Base-by-base conservation (phyloP, 2,329 filamentous ascomycete species). In the Venturia nashicola region DNA sequence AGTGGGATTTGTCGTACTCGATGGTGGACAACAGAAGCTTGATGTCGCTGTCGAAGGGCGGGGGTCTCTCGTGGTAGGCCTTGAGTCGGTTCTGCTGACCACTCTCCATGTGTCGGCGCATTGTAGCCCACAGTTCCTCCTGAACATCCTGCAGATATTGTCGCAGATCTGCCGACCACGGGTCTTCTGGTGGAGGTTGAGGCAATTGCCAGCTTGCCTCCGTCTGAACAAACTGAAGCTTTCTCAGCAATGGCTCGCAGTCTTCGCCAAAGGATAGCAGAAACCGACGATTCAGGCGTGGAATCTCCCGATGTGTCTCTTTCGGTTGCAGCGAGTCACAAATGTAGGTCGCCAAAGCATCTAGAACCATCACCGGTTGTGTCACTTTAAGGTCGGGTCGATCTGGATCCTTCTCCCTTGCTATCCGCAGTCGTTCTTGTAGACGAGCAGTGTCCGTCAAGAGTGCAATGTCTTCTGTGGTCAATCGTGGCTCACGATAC, bases 231-330 rank as follows among this genome's bases (percentile, higher is more conserved):
- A 89, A 89, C 1, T 82, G 84, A 42, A 88, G 70, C 57, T 78
- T 80, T 64, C 80, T 75, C 20, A 89, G 74, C 36, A 89, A 71
- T 12, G 78, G 75, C 67, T 79, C 77, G 70, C 85, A 89, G 60
- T 86, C 83, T 51, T 80, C 75, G 11, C 84, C 86, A 71, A 88
- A 87, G 1, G 81, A 81, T 66, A 83, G 78, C 68, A 83, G 77
- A 67, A 87, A 89, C 64, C 82, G 82, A 70, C 86, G 85, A 69
- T 89, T 89, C 18, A 80, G 72, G 8, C 80, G 75, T 5, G 81
- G 80, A 68, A 89, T 85, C 55, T 77, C 73, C 67, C 80, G 79
- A 68, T 79, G 81, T 42, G 77, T 78, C 59, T 79, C 77, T n/a
- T 73, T 72, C 23, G 80, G 75, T 55, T 78, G 76, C 64, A 85